phyloP scores from a whole-genome alignment of 768 basidiomycete genomes.

The Boletus rubroflammeus region DNA sequence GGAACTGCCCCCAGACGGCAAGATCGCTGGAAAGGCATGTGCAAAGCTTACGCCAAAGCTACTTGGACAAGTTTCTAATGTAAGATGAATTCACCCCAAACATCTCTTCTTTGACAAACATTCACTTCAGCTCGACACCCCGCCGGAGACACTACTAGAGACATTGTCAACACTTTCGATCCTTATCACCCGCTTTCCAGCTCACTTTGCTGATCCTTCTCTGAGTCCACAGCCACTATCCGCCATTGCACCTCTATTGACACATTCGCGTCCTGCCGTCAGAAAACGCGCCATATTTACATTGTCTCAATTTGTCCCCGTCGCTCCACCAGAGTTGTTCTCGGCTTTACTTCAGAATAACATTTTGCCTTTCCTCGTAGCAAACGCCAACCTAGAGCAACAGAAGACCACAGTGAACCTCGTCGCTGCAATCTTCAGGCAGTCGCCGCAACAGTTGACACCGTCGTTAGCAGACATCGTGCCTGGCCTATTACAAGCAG shows the following conservation, averaged over 20 bases:
- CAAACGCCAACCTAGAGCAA: conserved; percentile 56
- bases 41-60: conserved; percentile 83
- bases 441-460: conserved; percentile 65
- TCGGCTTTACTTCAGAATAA: conserved; percentile 53
- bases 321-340: conserved; percentile 62
- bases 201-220: conserved; percentile 52
- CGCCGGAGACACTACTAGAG: conserved; percentile 80
- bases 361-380: conserved; percentile 56
- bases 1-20: conserved; percentile 81
- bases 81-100: conserved; percentile 30
- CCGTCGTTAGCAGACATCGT: conserved; percentile 60
- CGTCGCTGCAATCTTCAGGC: conserved; percentile 73
- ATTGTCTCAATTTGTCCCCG: conserved; percentile 77
- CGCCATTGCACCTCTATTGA: conserved; percentile 67
- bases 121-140: conserved; percentile 50
- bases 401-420: conserved; percentile 78
- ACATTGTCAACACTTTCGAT: conserved; percentile 84
- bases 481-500: conserved; percentile 65
- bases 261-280: conserved; percentile 78
- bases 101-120: conserved; percentile 5
- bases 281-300: conserved; percentile 91
- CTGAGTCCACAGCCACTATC: conserved; percentile 57
- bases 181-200: conserved; percentile 80
- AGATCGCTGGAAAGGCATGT: conserved; percentile 75
- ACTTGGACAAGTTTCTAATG: conserved; percentile 73